Evolutionary conservation across 495 filamentous ascomycete genomes (phyloP), one percentile per base, ranked within the genome.

Genomic region (Aspergillus wentii): DNA sequence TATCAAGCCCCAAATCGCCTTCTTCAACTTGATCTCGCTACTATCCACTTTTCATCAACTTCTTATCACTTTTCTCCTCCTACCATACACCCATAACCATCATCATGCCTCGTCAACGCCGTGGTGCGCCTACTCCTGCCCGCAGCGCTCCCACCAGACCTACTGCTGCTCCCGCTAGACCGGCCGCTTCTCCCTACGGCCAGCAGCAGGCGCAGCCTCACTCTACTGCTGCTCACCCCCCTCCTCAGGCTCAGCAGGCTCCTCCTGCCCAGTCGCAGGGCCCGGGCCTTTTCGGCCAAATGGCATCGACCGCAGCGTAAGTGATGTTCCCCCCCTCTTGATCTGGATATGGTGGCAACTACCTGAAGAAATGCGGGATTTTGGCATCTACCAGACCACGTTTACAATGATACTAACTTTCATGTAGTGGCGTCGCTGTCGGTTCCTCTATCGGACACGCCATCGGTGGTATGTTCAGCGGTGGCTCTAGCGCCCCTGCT

Each of bases 391-490:
- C n/a, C n/a, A n/a, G n/a, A n/a, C n/a, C n/a, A n/a, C n/a, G n/a
- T n/a, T n/a, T n/a, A n/a, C n/a, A n/a, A n/a, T n/a, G n/a, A n/a
- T n/a, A n/a, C n/a, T n/a, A n/a, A n/a, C n/a, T n/a, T n/a, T 13
- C 14, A 29, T 29, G 41, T 49, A 95, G 89, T 56, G 92, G 92
- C 79, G 92, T 96, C 43, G 92, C 91, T 40, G 81, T 97, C 39
- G 92, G 92, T 43, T 92, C 87, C 35, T 85, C 88, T 16, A 86
- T 98, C 68, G 92, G 92, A 57, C 90, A 97, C 68, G 89, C 87
- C 44, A 78, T 97, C 63, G 87, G 88, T 55, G 85, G 86, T 40
- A 64, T 87, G 55, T 94, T 91, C 69, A 78, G 84, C 55, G 85
- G 77, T 35, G 74, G 76, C 47, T 59, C 61, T 43, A 63, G 62